Percentiles rank a stretch among this genome's conserved stretches.
Evolutionary conservation across 2,329 filamentous ascomycete genomes (phyloP).

Genomic region (Talaromyces albobiverticillius): DNA sequence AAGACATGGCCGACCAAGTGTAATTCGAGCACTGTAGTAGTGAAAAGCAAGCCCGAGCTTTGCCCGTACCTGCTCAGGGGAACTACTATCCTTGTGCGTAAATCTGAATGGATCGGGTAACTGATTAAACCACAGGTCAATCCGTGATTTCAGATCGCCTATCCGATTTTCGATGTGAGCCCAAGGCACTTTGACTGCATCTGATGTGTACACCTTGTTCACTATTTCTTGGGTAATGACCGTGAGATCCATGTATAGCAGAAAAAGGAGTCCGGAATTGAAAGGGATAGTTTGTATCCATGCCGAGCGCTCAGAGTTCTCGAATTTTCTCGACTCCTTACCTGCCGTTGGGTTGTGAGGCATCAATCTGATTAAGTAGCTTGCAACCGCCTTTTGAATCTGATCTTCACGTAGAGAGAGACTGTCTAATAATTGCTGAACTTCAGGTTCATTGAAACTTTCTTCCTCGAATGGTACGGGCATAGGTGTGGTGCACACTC

Average conservation of each 20-base stretch:
- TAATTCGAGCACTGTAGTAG: slow-evolving; percentile 44
- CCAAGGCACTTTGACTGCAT: slow-evolving; percentile 39
- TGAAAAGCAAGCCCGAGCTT: slow-evolving; percentile 43
- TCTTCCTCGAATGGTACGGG: slow-evolving; percentile 42
- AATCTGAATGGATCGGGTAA: slow-evolving; percentile 39
- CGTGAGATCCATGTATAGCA: slow-evolving; percentile 38
- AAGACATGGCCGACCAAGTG: slow-evolving; percentile 45
- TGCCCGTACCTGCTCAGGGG: slow-evolving; percentile 31
- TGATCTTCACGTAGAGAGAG: slow-evolving; percentile 28
- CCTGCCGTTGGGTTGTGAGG: slow-evolving; percentile 28
- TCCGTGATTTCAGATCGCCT: slow-evolving; percentile 33
- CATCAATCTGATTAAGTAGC: slow-evolving; percentile 29
- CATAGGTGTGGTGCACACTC: slow-evolving; percentile 42
- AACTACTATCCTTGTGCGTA: slow-evolving; percentile 31
- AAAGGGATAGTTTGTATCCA: slow-evolving; percentile 37
- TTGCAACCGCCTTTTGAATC: slow-evolving; percentile 28
- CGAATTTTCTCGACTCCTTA: slow-evolving; percentile 22
- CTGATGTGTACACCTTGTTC: slow-evolving; percentile 41
- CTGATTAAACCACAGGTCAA: slow-evolving; percentile 38
- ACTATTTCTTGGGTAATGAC: slow-evolving; percentile 41
- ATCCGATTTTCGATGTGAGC: slow-evolving; percentile 40
- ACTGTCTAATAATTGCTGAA: slow-evolving; percentile 32
- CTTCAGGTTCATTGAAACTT: slow-evolving; percentile 31
- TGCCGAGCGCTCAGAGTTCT: slow-evolving; percentile 15
- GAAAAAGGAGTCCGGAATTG: slow-evolving; percentile 35